phyloP scores from a whole-genome alignment of 192 early-diverging fungal species.

The Dissophora ornata region DNA sequence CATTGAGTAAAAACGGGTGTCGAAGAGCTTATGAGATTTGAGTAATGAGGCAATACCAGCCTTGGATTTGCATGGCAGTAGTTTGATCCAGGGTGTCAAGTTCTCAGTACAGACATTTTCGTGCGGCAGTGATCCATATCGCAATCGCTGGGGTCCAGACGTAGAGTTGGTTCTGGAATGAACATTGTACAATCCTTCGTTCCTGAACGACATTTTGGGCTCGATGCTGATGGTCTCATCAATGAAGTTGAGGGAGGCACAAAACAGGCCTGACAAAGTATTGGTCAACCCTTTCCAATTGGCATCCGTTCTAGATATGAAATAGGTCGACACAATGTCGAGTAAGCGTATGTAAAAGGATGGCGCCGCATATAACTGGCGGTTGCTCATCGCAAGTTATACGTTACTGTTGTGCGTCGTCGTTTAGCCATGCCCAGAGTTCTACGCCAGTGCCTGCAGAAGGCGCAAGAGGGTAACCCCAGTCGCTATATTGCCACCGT shows the following conservation, averaged over 20 bases:
- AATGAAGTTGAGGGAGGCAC: constrained; percentile 96
- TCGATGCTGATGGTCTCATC: constrained; percentile 79
- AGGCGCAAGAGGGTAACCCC: constrained; percentile 73
- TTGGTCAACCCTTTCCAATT: constrained; percentile 92
- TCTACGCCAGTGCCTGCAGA: constrained; percentile 84
- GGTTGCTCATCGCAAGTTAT: too few relatives aligned
- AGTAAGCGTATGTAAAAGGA: too few relatives aligned
- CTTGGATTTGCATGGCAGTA: constrained; percentile 94
- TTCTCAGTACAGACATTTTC: constrained; percentile 99
- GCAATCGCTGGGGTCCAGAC: constrained; percentile 50
- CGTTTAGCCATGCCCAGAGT: constrained; percentile 69
- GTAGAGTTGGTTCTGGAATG: constrained; percentile 15
- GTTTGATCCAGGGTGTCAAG: constrained; percentile 96
- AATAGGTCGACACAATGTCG: background rate
- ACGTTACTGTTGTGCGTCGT: constrained; percentile 58
- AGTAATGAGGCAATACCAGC: constrained; percentile 89
- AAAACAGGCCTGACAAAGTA: constrained; percentile 93
- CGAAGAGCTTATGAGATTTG: constrained; percentile 92
- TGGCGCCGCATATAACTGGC: too few relatives aligned
- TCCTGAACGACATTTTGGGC: constrained; percentile 64
- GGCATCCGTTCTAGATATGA: constrained; percentile 63
- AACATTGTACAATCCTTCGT: constrained; percentile 57
- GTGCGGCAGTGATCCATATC: constrained; percentile 86
- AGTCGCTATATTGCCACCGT: constrained; percentile 81
- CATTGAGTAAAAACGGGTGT: constrained; percentile 93